These are phyloP conservation scores for Orbilia blumenaviensis DNA, from an alignment of 2,329 filamentous ascomycete genomes.

Conservation along the genomic window DNA sequence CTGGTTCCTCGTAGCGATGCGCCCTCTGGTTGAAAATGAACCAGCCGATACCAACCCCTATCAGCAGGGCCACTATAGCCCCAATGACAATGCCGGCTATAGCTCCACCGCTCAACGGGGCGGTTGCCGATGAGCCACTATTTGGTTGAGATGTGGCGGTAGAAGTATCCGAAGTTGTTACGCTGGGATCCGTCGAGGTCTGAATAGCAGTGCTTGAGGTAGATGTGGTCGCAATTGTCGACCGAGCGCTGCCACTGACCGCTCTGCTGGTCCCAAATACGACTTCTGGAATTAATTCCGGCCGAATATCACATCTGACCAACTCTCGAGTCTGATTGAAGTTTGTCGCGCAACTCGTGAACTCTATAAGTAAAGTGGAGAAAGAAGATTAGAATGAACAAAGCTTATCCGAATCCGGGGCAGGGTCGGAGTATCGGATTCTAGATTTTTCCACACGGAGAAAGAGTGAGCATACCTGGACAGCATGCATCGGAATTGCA, in stretches of 20 bases:
- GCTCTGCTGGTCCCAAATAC: neutral
- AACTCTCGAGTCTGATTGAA: conserved; percentile 1
- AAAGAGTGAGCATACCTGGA: neutral
- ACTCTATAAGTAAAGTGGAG: neutral
- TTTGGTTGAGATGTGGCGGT: neutral
- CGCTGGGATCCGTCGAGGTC: neutral
- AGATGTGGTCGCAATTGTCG: neutral
- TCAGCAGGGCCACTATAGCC: conserved; percentile 1
- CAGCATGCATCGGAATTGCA: conserved; percentile 7
- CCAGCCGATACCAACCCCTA: conserved; percentile 8
- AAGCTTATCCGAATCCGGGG: conserved; percentile 12
- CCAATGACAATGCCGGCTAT: conserved; percentile 15
- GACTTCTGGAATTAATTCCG: conserved; percentile 4
- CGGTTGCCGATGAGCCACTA: neutral
- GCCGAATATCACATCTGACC: conserved; percentile 11
- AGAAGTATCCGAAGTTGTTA: neutral
- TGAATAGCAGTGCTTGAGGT: neutral
- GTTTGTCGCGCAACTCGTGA: conserved; percentile 4
- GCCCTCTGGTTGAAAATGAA: neutral
- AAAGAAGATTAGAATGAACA: neutral
- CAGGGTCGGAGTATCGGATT: neutral
- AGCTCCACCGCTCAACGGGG: conserved; percentile 13
- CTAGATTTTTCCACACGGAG: neutral
- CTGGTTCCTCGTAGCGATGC: neutral
- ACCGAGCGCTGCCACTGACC: neutral